Conservation (phyloP, 345 rosid species). For the Gossypium sturtianum region DNA sequence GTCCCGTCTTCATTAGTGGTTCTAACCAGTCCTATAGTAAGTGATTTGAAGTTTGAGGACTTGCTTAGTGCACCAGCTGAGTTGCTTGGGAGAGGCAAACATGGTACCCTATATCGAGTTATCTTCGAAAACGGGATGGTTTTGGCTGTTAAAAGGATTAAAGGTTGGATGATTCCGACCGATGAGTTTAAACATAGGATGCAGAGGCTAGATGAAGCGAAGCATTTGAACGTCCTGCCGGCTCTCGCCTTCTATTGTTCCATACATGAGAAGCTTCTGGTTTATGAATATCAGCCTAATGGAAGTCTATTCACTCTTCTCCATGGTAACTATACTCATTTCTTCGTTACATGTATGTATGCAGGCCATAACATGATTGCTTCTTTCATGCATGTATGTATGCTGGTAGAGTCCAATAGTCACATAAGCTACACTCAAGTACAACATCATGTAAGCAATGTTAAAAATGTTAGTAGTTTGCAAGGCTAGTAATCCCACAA, state of each 20-base stretch:
- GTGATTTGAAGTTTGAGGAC: slow-evolving; percentile 47
- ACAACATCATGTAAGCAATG: no score
- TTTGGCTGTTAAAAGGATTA: slow-evolving; percentile 57
- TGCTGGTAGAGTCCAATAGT: not conserved
- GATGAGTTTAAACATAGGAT: slow-evolving; percentile 44
- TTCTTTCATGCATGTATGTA: not conserved
- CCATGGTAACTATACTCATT: slow-evolving; percentile 32
- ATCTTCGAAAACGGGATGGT: slow-evolving; percentile 30
- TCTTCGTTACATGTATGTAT: not conserved
- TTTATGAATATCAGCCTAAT: slow-evolving; percentile 43
- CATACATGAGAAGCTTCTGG: slow-evolving; percentile 48
- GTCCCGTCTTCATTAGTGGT: slow-evolving; percentile 37
- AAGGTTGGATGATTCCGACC: slow-evolving; percentile 42
- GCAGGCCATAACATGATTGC: not conserved
- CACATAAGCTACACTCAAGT: no score
- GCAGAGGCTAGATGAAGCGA: slow-evolving; percentile 37
- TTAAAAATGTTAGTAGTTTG: no score
- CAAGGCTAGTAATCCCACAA: no score
- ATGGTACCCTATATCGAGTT: slow-evolving; percentile 50
- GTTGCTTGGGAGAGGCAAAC: slow-evolving; percentile 49
- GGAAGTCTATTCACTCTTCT: slow-evolving; percentile 51
- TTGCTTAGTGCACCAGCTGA: slow-evolving; percentile 60
- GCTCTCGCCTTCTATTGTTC: slow-evolving; percentile 48
- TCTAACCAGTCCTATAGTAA: slow-evolving; percentile 39
- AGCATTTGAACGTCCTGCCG: slow-evolving; percentile 48